These are phyloP conservation scores for Alternaria brassicae DNA, from an alignment of 2,329 filamentous ascomycete species.

Conservation along the genomic window DNA sequence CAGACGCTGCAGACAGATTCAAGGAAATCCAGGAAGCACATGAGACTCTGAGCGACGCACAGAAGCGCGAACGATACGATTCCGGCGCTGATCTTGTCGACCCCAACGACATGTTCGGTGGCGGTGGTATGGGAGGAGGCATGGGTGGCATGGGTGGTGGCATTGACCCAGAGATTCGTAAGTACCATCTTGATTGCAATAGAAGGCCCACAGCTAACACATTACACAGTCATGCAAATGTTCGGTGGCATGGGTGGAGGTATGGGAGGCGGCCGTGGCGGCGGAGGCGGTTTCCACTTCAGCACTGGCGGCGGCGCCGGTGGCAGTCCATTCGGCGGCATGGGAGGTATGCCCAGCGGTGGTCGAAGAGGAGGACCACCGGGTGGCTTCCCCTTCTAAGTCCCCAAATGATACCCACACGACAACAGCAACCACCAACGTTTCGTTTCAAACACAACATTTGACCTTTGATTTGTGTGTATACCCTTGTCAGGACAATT, in stretches of 20 bases:
- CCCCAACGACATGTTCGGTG: conserved; percentile 82
- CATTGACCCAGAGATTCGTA: conserved; percentile 48
- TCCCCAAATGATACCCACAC: neutral
- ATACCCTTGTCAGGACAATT: conserved; percentile 24
- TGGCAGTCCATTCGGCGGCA: conserved; percentile 45
- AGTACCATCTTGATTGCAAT: conserved; percentile 11
- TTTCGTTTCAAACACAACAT: neutral
- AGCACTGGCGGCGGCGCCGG: conserved; percentile 55
- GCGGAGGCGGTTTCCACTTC: conserved; percentile 56
- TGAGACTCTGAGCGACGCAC: conserved; percentile 90
- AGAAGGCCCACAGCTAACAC: conserved; percentile 7
- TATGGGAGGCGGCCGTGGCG: conserved; percentile 53
- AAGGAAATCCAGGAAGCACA: conserved; percentile 98
- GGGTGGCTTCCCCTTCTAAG: conserved; percentile 43
- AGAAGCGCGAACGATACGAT: conserved; percentile 92
- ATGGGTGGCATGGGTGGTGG: conserved; percentile 63
- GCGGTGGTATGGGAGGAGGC: conserved; percentile 48
- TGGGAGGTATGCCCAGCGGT: conserved; percentile 47
- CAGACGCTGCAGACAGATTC: conserved; percentile 85
- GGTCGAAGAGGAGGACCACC: conserved; percentile 42
- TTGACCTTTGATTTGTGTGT: conserved; percentile 25
- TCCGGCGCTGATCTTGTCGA: conserved; percentile 91
- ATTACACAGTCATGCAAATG: conserved; percentile 47
- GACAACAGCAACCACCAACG: neutral
- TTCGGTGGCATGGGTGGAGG: conserved; percentile 59